A percentile compares a stretch with the other conserved stretches of the same genome.
Evolutionary conservation across 2,329 filamentous ascomycete species (phyloP).

Genomic region (Penicillium rolfsii): DNA sequence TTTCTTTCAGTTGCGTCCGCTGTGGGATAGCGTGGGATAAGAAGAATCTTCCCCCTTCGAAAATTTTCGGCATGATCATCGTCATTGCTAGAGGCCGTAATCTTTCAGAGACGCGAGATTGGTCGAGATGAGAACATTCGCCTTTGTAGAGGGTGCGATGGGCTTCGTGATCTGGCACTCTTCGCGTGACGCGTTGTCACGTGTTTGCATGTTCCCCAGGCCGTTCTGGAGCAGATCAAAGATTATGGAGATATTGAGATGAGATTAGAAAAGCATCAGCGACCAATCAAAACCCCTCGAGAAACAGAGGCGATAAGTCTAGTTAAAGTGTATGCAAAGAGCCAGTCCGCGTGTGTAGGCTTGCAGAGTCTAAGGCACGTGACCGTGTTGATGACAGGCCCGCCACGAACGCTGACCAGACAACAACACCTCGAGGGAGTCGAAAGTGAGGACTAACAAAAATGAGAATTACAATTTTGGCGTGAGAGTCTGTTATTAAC

Average conservation of each 20-base stretch:
- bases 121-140: not conserved
- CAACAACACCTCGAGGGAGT: constrained; percentile 8
- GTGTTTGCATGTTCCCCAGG: constrained; percentile 23
- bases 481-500: not conserved
- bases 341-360: not conserved
- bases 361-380: constrained; percentile 1
- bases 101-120: not conserved
- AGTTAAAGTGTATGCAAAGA: not conserved
- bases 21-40: constrained; percentile 58
- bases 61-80: constrained; percentile 43
- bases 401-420: constrained; percentile 10
- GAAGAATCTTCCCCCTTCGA: constrained; percentile 61
- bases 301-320: not conserved
- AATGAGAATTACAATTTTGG: not conserved
- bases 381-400: constrained; percentile 1
- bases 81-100: not conserved
- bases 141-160: not conserved
- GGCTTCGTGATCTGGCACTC: not conserved
- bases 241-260: not conserved
- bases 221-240: not conserved
- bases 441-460: not conserved
- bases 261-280: too few species aligned
- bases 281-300: not conserved
- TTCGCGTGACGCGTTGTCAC: constrained; percentile 32
- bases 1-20: constrained; percentile 52